These are phyloP conservation scores for Phytophthora meadii DNA, from an alignment of 352 stramenopile species.

Conservation along the genomic window DNA sequence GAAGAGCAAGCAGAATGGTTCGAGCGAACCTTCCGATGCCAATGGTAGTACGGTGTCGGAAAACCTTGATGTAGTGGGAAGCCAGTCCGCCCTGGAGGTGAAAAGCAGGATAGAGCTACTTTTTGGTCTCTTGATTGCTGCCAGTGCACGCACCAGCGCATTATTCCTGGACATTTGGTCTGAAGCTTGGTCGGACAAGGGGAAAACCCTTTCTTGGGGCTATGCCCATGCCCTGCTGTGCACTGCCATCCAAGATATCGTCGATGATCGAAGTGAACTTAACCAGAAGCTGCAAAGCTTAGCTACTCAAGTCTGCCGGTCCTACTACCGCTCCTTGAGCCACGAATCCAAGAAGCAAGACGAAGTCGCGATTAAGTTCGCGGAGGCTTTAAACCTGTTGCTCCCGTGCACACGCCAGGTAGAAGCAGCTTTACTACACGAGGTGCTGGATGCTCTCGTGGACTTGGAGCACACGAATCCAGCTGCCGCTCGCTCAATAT, in stretches of 20 bases:
- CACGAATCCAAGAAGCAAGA: constrained; percentile 17
- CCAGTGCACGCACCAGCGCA: constrained; percentile 23
- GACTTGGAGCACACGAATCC: constrained; percentile 19
- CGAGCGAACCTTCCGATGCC: constrained; percentile 7
- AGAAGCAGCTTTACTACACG: constrained; percentile 27
- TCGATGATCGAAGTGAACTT: constrained; percentile 23
- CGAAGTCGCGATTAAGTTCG: constrained; percentile 34
- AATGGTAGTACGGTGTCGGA: constrained; percentile 9
- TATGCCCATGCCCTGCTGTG: constrained; percentile 51
- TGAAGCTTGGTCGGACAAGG: constrained; percentile 44
- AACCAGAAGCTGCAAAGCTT: constrained; percentile 34
- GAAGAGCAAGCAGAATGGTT: constrained; percentile 31
- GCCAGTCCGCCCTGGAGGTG: constrained; percentile 22
- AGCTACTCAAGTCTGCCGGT: constrained; percentile 22
- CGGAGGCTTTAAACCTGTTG: constrained; percentile 36
- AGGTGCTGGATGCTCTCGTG: constrained; percentile 31
- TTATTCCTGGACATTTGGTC: constrained; percentile 61
- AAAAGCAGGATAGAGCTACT: constrained; percentile 37
- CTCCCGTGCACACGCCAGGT: constrained; percentile 24
- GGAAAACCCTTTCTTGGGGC: constrained; percentile 43
- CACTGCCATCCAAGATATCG: constrained; percentile 23
- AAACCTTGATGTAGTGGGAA: constrained; percentile 32
- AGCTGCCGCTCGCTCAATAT: constrained; percentile 19
- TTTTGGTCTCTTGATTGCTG: constrained; percentile 25
- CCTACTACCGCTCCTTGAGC: constrained; percentile 33